A percentile compares a stretch with the other conserved stretches of the same genome.
These are phyloP conservation scores for Sporothrix globosa DNA, from an alignment of 2,329 filamentous ascomycete species.

Conservation along the genomic window DNA sequence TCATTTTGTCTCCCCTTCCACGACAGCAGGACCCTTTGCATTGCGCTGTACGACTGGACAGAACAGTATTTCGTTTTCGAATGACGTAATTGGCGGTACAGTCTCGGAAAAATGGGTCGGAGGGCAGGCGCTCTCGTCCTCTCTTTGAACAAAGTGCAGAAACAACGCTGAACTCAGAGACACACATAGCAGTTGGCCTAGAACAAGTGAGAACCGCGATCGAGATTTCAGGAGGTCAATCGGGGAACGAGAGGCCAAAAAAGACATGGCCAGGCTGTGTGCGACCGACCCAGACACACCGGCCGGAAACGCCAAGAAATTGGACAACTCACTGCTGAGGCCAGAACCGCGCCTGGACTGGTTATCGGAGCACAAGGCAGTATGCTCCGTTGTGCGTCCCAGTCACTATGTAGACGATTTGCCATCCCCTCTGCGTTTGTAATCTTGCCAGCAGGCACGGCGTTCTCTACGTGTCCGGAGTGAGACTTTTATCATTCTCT, in stretches of 20 bases:
- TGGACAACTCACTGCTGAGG: not conserved
- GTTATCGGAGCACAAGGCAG: constrained; percentile 5
- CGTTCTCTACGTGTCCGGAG: not conserved
- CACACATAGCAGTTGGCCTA: not conserved
- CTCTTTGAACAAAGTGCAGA: not conserved
- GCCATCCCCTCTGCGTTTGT: not conserved
- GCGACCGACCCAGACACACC: not conserved
- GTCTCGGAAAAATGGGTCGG: constrained; percentile 6
- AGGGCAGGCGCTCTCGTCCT: not conserved
- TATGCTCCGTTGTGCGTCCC: constrained; percentile 9
- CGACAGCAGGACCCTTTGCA: not conserved
- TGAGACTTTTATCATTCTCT: too few relatives aligned
- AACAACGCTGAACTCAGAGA: not conserved
- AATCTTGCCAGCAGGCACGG: not conserved
- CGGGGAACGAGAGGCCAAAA: not conserved
- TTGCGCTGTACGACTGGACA: constrained; percentile 7
- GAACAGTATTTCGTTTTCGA: constrained; percentile 12
- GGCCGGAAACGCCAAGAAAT: constrained; percentile 14
- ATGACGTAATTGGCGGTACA: constrained; percentile 29
- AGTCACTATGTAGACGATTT: not conserved
- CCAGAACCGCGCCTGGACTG: not conserved
- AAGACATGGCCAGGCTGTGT: not conserved
- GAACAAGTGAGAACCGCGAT: not conserved
- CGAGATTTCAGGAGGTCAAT: constrained; percentile 11
- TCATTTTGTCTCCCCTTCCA: not conserved